Evolutionary conservation across 2,329 filamentous ascomycete species (phyloP), one percentile per base, ranked within the genome.

Genomic region (Trichoderma lentiforme): DNA sequence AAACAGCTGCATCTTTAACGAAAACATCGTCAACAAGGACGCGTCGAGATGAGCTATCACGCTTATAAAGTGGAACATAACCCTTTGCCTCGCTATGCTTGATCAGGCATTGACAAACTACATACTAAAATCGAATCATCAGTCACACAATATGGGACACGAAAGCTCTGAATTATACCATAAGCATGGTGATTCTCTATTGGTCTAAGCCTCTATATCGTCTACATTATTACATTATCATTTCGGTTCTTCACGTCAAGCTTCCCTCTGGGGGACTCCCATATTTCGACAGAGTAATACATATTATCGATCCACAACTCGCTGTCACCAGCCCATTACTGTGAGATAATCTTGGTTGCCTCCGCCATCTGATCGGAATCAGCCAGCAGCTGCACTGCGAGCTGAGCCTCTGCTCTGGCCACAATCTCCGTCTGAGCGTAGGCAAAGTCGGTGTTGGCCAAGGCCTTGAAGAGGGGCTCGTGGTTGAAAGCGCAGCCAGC

Each of bases 351-450:
- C 3, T 63, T 68, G 5, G 72, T 73, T 3, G 72, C 73, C 18
- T 70, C 11, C 14, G 21, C 21, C 36, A 63, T 71, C 57, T 57
- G 67, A 0, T 43, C 14, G 7, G 65, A 47, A 28, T 74, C 43
- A 1, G 70, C 70, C 18, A 74, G 57, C 70, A 74, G 43, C 66
- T 72, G 36, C 26, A 74, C 64, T 12, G 68, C 70, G 43, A 73
- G 34, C 30, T 74, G 73, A 7, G 73, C 62, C 39, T 71, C 66
- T n/a, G 72, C 72, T 26, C 73, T 64, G 4, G 73, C 72, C 12
- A 73, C 53, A 56, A 73, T 74, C 53, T 74, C 73, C 3, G 73
- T 73, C 57, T 74, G 74, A 3, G 63, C n/a, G 36, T 74, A 75
- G 14, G 69, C 61, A 65, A 67, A 75, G 28, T 74, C 70, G 53